Percentiles rank a stretch among this genome's conserved stretches.
Conservation (phyloP, 352 stramenopile species). For the Pythium periplocum region DNA sequence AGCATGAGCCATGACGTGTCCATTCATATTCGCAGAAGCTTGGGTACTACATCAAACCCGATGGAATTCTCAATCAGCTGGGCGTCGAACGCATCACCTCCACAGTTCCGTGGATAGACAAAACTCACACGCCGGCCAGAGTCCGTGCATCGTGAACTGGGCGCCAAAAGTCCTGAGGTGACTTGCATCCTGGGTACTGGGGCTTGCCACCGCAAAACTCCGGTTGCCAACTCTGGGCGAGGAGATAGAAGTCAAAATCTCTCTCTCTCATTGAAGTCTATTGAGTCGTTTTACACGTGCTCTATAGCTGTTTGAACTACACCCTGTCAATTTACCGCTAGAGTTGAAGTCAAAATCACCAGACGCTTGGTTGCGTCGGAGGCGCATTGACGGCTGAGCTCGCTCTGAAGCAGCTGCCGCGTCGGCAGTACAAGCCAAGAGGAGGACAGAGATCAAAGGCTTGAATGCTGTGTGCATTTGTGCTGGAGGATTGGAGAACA, state of each 20-base stretch:
- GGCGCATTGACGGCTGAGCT: no score
- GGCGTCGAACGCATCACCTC: constrained; percentile 64
- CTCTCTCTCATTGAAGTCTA: no score
- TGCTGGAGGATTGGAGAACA: no score
- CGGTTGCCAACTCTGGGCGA: constrained; percentile 88
- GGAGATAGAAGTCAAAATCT: constrained; percentile 78
- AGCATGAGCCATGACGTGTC: constrained; percentile 92
- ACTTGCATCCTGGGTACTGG: constrained; percentile 62
- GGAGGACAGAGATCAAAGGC: no score
- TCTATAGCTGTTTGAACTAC: no score
- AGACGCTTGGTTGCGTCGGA: no score
- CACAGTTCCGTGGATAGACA: constrained; percentile 73
- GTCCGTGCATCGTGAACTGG: constrained; percentile 87
- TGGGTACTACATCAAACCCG: constrained; percentile 65
- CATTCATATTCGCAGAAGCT: constrained; percentile 94
- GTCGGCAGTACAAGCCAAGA: no score
- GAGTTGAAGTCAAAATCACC: constrained; percentile 44
- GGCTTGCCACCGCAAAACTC: constrained; percentile 70
- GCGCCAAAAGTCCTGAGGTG: constrained; percentile 66
- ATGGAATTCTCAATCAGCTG: constrained; percentile 49
- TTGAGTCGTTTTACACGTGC: no score
- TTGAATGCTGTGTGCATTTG: no score
- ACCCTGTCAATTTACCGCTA: no score
- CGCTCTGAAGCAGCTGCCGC: no score
- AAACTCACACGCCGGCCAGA: constrained; percentile 77